phyloP scores from a whole-genome alignment of 2,329 filamentous ascomycete genomes.

The Clarireedia paspali region DNA sequence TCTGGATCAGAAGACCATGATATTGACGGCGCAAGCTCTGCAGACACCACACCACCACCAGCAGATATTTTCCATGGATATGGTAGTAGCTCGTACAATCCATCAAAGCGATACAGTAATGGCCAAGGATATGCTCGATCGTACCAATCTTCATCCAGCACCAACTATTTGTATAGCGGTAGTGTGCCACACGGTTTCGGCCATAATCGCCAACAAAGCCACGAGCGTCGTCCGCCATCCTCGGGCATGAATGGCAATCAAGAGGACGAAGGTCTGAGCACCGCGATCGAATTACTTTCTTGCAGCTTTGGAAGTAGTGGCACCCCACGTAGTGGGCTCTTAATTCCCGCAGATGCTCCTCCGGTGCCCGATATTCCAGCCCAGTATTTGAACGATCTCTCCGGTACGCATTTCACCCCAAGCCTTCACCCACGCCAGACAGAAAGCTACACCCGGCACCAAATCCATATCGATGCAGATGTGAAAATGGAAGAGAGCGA shows the following conservation, averaged over 20 bases:
- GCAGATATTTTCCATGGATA: constrained; percentile 46
- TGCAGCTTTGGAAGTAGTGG: constrained; percentile 64
- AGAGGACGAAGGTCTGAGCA: constrained; percentile 79
- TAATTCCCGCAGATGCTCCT: constrained; percentile 65
- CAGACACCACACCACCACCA: constrained; percentile 87
- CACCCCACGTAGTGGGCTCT: constrained; percentile 61
- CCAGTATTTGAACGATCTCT: constrained; percentile 59
- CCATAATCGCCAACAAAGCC: constrained; percentile 61
- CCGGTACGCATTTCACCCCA: constrained; percentile 48
- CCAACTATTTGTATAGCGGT: constrained; percentile 43
- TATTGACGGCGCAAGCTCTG: constrained; percentile 67
- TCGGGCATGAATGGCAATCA: constrained; percentile 70
- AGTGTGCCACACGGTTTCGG: constrained; percentile 43
- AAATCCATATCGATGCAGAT: constrained; percentile 50
- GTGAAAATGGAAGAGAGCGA: constrained; percentile 62
- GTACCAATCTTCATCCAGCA: constrained; percentile 63
- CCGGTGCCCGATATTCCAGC: constrained; percentile 82
- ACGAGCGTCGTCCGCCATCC: constrained; percentile 69
- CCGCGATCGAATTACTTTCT: constrained; percentile 81
- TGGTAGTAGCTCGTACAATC: constrained; percentile 29
- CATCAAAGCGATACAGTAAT: constrained; percentile 52
- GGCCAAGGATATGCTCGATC: constrained; percentile 61
- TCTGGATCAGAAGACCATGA: constrained; percentile 74
- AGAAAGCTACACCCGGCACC: constrained; percentile 52
- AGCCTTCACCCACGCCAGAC: constrained; percentile 53